Base-by-base conservation (phyloP, 192 early-diverging fungal genomes). In the Helicostylum pulchrum region DNA sequence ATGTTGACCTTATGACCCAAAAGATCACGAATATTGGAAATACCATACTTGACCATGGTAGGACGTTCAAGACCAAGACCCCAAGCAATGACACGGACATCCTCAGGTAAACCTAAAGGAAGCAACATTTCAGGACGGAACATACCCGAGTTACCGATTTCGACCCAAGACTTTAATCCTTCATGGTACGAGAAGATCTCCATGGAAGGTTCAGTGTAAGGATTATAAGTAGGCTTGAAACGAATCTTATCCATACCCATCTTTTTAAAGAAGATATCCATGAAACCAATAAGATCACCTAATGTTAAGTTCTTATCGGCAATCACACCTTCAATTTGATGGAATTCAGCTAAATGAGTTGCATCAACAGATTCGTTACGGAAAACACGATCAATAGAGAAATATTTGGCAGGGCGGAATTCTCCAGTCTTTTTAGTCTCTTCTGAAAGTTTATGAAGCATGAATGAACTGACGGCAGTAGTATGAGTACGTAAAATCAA, bases 181-280 rank as follows among this genome's bases (percentile, higher is more conserved):
- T 67, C 85, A 73, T 98, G 96, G 84, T 90, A 99, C 47, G 95
- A 90, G 79, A 99, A 99, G 68, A 99, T 98, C 74, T 99, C 97
- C 94, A 99, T 92, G 66, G 88, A 91, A 39, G 97, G 97, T 77
- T 99, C 97, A 46, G 97, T 99, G 85, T 99, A 99, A 53, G 97
- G 97, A 78, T 99, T 99, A 81, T 95, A 99, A 4, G 97, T 93
- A 54, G 97, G 97, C 87, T 99, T 99, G 89, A 98, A 99, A 61
- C 94, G 89, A 55, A 99, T 87, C 68, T 91, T 92, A 42, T 83
- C 77, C 63, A 91, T 76, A 73, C 95, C 97, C 85, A 99, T 93
- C 85, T 97, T 99, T 66, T 90, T 80, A 81, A 95, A 99, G 85
- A 99, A 99, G 61, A 87, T 76, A 80, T 97, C 86, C 84, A 99